Percentiles rank a stretch among this genome's conserved stretches.
These are phyloP conservation scores for Cyberlindnera galapagoensis DNA, from an alignment of 805 yeast species.

Conservation along the genomic window DNA sequence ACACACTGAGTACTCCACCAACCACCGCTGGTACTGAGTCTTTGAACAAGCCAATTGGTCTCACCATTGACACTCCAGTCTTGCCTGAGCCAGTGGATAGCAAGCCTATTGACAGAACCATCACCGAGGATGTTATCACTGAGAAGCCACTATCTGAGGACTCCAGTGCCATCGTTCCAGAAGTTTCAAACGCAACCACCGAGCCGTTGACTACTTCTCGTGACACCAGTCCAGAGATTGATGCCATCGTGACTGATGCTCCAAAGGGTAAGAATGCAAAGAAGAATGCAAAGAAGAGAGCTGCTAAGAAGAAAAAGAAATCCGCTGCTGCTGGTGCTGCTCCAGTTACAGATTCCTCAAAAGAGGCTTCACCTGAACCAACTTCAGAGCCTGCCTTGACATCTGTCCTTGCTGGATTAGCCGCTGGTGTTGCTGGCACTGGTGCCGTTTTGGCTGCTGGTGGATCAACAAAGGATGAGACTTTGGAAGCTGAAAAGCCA, in stretches of 20 bases:
- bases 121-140: slow-evolving; percentile 1
- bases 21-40: slow-evolving; percentile 22
- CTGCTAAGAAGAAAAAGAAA: slow-evolving; percentile 18
- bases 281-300: slow-evolving; percentile 20
- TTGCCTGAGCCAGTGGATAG: not conserved
- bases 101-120: not conserved
- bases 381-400: slow-evolving; percentile 4
- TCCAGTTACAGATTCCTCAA: slow-evolving; percentile 2
- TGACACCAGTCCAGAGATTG: slow-evolving; percentile 14
- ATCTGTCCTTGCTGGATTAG: slow-evolving; percentile 4
- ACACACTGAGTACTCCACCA: slow-evolving; percentile 8
- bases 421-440: slow-evolving; percentile 2
- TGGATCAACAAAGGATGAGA: slow-evolving; percentile 1
- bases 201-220: slow-evolving; percentile 12
- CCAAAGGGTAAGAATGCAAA: slow-evolving; percentile 15
- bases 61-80: too few species aligned
- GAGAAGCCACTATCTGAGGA: slow-evolving; percentile 3
- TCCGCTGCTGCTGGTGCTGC: slow-evolving; percentile 8
- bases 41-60: too few species aligned
- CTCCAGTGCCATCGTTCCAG: slow-evolving; percentile 1
- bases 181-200: slow-evolving; percentile 1
- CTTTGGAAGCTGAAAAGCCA: too few species aligned
- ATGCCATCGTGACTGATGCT: slow-evolving; percentile 1
- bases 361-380: slow-evolving; percentile 10
- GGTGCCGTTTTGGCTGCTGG: slow-evolving; percentile 1